These are phyloP conservation scores for Arctium lappa DNA, from an alignment of 129 eudicot genomes.

Conservation along the genomic window DNA sequence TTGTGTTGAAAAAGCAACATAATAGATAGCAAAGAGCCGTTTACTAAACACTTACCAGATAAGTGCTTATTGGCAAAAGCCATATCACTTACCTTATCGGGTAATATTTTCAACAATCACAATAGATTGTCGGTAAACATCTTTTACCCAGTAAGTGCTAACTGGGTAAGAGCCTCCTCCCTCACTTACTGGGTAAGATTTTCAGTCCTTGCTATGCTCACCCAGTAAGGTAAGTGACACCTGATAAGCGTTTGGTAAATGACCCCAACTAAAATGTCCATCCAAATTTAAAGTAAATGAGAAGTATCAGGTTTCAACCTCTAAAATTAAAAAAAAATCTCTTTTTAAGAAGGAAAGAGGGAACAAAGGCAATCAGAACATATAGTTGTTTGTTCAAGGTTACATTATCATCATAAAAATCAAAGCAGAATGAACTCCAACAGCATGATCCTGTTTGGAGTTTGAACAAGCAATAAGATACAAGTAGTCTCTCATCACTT, in stretches of 20 bases:
- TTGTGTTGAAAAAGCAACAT: conserved; percentile 7
- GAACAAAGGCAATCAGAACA: conserved; percentile 26
- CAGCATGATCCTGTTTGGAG: conserved; percentile 19
- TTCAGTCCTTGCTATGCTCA: neutral
- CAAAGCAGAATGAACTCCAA: conserved; percentile 35
- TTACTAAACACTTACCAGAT: neutral
- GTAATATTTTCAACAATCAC: neutral
- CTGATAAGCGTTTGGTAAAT: no score
- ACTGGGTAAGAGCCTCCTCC: neutral
- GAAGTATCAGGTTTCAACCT: neutral
- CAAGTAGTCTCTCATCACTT: conserved; percentile 38
- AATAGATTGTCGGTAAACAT: neutral
- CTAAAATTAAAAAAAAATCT: neutral
- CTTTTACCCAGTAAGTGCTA: neutral
- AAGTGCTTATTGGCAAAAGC: neutral
- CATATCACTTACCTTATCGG: neutral
- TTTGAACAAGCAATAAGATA: conserved; percentile 30
- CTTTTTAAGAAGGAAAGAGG: conserved; percentile 19
- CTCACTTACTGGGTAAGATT: no score
- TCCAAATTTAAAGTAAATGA: neutral
- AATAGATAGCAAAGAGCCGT: neutral
- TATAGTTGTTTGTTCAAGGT: conserved; percentile 29
- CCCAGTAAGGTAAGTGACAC: neutral
- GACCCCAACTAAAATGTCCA: neutral
- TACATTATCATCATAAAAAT: conserved; percentile 38